Evolutionary conservation across 2,329 filamentous ascomycete species (phyloP), one percentile per base, ranked within the genome.

Genomic region (Xylaria sp.): DNA sequence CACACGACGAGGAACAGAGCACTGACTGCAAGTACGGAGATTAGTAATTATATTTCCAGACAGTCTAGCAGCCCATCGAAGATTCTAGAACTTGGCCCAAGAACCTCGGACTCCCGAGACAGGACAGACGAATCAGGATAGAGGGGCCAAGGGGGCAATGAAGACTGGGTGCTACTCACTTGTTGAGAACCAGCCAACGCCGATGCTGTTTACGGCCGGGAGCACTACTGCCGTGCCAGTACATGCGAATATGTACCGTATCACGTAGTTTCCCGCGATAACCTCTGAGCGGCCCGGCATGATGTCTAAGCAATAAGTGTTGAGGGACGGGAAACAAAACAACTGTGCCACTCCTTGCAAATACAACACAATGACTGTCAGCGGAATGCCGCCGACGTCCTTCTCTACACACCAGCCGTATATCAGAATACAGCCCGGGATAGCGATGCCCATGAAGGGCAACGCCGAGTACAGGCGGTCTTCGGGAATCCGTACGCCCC

Each of bases 241-340:
- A 9, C 88, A 89, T 1, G 86, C 90, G 61, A 92, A 89, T 5
- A 91, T 67, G 69, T 93, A 94, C 5, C 90, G 79, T 46, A 90
- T 77, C 64, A 91, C 85, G 70, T 92, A 94, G 69, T 93, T 94
- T 0, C 89, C 88, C 0, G 89, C 89, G 40, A 91, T 84, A 2
- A 93, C 88, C 66, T 94, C 90, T 2, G 87, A 83, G 24, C 82
- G 76, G 1, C 78, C 78, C 60, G 88, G 88, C 86, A 92, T 91
- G 11, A 93, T 89, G 69, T 94, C 90, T 39, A 94, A 72, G 68
- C 89, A 92, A 72, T 94, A 92, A 0, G 89, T 90, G 69, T 92
- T 92, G 57, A 92, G 69, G 44, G 82, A 84, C 0, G 88, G 88
- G 65, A 91, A 92, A 63, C 87, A 89, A 66, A 91, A 89, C 5